phyloP scores from a whole-genome alignment of 1,284 basidiomycete genomes.

The Anthracocystis panici-leucophaei region DNA sequence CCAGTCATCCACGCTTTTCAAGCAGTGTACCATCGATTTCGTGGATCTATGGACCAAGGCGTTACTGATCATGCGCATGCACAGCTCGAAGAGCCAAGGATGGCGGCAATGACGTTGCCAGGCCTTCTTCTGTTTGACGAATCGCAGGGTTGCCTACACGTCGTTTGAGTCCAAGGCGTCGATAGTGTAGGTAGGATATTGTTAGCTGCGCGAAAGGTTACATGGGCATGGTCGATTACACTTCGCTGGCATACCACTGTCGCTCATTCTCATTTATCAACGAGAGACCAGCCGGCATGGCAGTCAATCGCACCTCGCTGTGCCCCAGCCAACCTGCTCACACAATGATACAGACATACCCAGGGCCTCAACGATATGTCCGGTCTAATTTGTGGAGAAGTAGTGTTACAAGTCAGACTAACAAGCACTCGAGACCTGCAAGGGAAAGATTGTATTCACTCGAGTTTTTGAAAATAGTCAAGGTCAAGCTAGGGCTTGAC shows the following conservation, averaged over 20 bases:
- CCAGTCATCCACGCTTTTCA: no score
- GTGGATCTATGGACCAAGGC: no score
- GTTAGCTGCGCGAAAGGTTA: not conserved
- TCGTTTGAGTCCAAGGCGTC: not conserved
- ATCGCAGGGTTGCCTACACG: not conserved
- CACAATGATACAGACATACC: not conserved
- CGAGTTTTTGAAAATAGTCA: not conserved
- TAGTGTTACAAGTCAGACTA: not conserved
- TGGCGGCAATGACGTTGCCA: no score
- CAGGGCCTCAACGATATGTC: not conserved
- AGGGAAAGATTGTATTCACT: not conserved
- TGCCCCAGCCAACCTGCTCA: not conserved
- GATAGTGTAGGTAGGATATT: not conserved
- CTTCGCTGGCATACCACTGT: not conserved
- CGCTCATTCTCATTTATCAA: not conserved
- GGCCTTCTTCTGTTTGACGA: not conserved
- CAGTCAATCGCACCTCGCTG: not conserved
- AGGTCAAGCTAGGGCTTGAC: constrained; percentile 7
- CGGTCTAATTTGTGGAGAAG: not conserved
- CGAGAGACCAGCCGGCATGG: not conserved
- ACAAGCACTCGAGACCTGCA: not conserved
- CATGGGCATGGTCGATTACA: not conserved
- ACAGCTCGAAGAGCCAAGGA: no score
- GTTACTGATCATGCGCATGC: no score
- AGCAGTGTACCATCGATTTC: no score